A percentile compares a stretch with the other conserved stretches of the same genome.
phyloP scores from a whole-genome alignment of 371 early-diverging fungal species.

The Apophysomyces elegans region DNA sequence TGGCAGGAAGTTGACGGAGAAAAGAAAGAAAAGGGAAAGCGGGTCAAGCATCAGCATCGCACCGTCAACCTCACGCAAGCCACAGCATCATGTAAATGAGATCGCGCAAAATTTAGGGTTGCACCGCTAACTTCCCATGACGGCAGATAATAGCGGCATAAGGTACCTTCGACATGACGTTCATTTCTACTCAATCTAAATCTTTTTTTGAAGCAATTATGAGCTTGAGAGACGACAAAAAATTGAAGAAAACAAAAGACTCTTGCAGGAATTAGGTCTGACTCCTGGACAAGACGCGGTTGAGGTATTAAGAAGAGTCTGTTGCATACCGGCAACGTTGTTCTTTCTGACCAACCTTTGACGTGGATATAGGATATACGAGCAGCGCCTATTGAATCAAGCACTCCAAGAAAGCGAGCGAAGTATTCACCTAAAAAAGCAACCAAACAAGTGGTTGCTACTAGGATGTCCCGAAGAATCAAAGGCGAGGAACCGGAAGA shows the following conservation, averaged over 20 bases:
- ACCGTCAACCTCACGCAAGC: slow-evolving; percentile 7
- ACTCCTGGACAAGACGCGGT: not conserved
- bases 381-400: not conserved
- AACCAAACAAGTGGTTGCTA: slow-evolving; percentile 12
- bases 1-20: not conserved
- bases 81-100: not conserved
- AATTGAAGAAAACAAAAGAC: slow-evolving; percentile 44
- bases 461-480: slow-evolving; percentile 38
- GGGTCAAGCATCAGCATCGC: not conserved
- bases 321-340: not conserved
- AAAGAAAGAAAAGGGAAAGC: not conserved
- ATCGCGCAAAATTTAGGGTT: not conserved
- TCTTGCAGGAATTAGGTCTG: slow-evolving; percentile 44
- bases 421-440: slow-evolving; percentile 13
- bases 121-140: not conserved
- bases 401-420: slow-evolving; percentile 21
- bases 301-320: not conserved
- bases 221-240: slow-evolving; percentile 43
- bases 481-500: slow-evolving; percentile 47
- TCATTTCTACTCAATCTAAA: not conserved
- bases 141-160: not conserved
- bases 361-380: not conserved
- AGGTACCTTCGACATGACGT: not conserved
- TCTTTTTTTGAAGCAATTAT: slow-evolving; percentile 32
- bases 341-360: not conserved